Evolutionary conservation across 371 early-diverging fungal species (phyloP), one percentile per base, ranked within the genome.

Genomic region (Lichtheimia ornata): DNA sequence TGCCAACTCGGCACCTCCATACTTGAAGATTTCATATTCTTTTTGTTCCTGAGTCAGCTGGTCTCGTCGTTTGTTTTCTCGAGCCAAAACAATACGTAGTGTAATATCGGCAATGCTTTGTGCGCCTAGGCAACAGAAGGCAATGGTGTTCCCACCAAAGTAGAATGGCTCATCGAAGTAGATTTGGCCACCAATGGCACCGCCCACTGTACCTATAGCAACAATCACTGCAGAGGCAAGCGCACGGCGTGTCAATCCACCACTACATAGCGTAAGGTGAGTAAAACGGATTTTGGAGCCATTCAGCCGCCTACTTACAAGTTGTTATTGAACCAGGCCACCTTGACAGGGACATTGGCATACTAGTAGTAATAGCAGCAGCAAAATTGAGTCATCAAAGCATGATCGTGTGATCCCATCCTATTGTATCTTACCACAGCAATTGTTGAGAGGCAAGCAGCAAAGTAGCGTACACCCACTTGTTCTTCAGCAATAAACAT

Each of bases 261-360:
- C 65, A 62, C 62, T 49, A 28, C 7, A 28, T 45, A 14, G 28
- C 22, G 22, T 22, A 22, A 28, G 43, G 7, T 30, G 44, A 40
- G 22, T 7, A 54, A 6, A 28, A 18, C 9, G 45, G 25, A 40
- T 30, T 28, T 25, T 15, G 24, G 25, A 30, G 2, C 28, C 22
- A 17, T 18, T 2, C 9, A 6, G 9, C 7, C 28, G n/a, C n/a
- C 28, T 7, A 27, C 59, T 58, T 58, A 58, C 59, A 72, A 79
- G 41, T 71, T 79, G 56, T 79, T 79, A 18, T 64, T 62, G 49
- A 75, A 68, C 79, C 79, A 79, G 17, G 76, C 71, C 11, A 70
- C 64, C 30, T 75, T 66, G 54, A 79, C 50, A 5, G 76, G 50
- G 0, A 73, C 71, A 53, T 75, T 68, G 11, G 75, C 75, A 54